Percentiles rank a stretch among this genome's conserved stretches.
Conservation (phyloP, 139 green algal species). For the Pedinophyceae sp. region DNA sequence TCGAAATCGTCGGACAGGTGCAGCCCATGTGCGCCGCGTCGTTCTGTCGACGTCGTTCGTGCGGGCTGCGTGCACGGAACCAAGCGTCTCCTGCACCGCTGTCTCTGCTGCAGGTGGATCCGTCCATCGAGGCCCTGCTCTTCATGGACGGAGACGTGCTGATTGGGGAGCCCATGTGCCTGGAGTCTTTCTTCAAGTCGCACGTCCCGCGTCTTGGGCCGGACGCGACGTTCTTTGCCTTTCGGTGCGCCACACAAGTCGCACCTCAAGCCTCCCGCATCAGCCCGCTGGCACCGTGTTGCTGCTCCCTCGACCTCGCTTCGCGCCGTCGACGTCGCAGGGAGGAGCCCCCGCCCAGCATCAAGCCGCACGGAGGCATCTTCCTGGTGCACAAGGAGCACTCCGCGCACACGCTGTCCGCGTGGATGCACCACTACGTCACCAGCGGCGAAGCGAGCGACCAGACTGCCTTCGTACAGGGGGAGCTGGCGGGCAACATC, state of each 20-base stretch:
- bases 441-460: constrained; percentile 1
- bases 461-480: constrained; percentile 6
- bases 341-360: no score
- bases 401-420: background rate
- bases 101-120: constrained; percentile 4
- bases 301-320: no score
- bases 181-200: constrained; percentile 5
- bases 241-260: constrained; percentile 4
- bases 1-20: no score
- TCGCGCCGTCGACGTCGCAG: no score
- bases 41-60: no score
- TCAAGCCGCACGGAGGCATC: constrained; percentile 3
- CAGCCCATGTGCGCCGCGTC: no score
- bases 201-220: constrained; percentile 1
- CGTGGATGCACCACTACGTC: constrained; percentile 1
- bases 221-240: background rate
- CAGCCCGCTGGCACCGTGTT: no score
- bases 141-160: constrained; percentile 8
- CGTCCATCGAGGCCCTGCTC: constrained; percentile 2
- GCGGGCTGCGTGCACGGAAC: no score
- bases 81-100: no score
- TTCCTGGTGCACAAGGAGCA: constrained; percentile 7
- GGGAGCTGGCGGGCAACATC: no score
- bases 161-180: background rate
- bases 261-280: constrained; percentile 1